Base-by-base conservation (phyloP, 257 asterid genomes). In the Buddleja alternifolia region DNA sequence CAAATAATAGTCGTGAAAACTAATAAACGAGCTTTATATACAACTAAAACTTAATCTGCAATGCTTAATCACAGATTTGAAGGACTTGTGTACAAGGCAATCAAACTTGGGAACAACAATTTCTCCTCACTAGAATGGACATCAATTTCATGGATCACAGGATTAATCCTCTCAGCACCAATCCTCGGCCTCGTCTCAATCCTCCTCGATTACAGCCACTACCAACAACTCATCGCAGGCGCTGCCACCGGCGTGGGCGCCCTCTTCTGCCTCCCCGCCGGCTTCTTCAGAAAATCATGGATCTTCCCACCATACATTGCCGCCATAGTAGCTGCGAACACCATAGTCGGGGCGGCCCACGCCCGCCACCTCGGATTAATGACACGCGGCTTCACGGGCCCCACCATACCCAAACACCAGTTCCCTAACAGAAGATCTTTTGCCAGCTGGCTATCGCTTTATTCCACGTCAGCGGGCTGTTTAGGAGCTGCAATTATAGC, bases 221-320 rank as follows among this genome's bases (percentile, higher is more conserved):
- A 80, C 48, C 98, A 84, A 25, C 94, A 87, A 48, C 76, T 87
- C 20, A 69, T 87, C 20, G 92, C 96, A 3, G 98, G 86, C 4
- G 84, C 84, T 29, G 89, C 93, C 66, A 92, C 94, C 0, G 91
- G 88, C 37, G 47, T 78, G 1, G 98, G 98, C 8, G 98, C 92
- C 14, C 81, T 87, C 61, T 89, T 92, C 86, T 89, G 98, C 84
- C 95, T 92, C 56, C 98, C 96, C 0, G 95, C 92, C 0, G 98
- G 98, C 17, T 89, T 89, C 39, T 71, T 89, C 77, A 71, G 79
- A 40, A 89, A 87, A n/a, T 72, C 91, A 11, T 84, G 90, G 96
- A 85, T 92, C 69, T 92, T 92, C 47, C 95, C 90, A 0, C 98
- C 89, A 0, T 89, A 89, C 72, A 79, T 89, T 6, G 90, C 90